Evolutionary conservation across 176 grass and related monocot species (phyloP), one percentile per base, ranked within the genome.

Genomic region (Bolboschoenus planiculmis): DNA sequence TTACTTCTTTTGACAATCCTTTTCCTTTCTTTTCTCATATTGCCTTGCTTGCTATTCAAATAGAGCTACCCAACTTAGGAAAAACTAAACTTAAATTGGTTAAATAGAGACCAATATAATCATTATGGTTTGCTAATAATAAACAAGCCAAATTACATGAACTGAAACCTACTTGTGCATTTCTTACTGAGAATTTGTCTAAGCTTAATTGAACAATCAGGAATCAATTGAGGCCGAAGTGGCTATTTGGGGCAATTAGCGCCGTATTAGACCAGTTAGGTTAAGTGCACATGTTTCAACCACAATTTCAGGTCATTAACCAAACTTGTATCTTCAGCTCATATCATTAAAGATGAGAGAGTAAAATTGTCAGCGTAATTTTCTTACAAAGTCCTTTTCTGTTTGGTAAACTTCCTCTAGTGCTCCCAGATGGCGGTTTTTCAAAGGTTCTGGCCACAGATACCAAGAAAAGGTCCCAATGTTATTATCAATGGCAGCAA

Each of bases 381-480:
- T 87, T 51, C 92, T 87, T 90, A 97, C 95, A 35, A 94, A 94
- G 37, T 91, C 88, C 74, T 93, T 91, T 57, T 97, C 58, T 7
- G 89, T 92, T 91, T 87, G 55, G 67, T 91, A 91, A 79, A 94
- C 85, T 48, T 94, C 85, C 88, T 97, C 89, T 83, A 97, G 66
- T 35, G 95, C 95, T 85, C 78, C 73, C 71, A 94, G 90, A 88
- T 97, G 95, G 37, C 95, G 90, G 55, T 97, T 92, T 94, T 97
- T 97, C 72, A 97, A 82, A 75, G 92, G 95, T 79, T 97, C 90
- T 81, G 95, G 95, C 95, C 95, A 97, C 78, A 90, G 85, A 33
- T 88, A 87, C 95, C 92, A 97, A 53, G 95, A 92, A 23, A 91
- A 81, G 83, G 84, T 76, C 62, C 87, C 58, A 21, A 87, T 78